Base-by-base conservation (phyloP, 805 yeast species). In the Kodamaea restingae region DNA sequence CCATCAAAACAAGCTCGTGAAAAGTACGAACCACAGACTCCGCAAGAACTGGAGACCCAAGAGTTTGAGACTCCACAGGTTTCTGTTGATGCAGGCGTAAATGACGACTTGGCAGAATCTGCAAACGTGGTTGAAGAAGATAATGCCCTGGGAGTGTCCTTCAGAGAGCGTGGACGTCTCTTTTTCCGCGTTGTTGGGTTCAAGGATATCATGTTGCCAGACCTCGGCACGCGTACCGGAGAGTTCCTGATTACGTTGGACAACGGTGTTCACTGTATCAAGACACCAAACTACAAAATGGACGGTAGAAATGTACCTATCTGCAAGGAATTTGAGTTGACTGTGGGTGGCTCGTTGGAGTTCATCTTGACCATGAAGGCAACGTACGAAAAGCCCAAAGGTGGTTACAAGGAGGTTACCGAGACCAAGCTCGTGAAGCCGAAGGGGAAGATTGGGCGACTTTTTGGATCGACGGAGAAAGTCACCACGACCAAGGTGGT, bases 261-360 rank as follows among this genome's bases (percentile, higher is more conserved):
- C 56, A 88, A 88, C 55, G 95, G 95, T 4, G 77, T 79, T 27
- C 95, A 88, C 54, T 75, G 86, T 42, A 74, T 86, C 35, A 75
- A 80, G 26, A 87, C 95, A 0, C 75, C 80, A 7, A 69, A 73
- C 58, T 71, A 73, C 49, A 50, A 52, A 17, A 47, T 75, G 39
- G 49, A 54, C 3, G 38, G 52, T n/a, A 47, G 56, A 14, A 50
- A 51, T 22, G 60, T 71, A 25, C 43, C 61, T 8, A 62, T 86
- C 38, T 73, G 73, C 35, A 87, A 84, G 52, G 96, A 90, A 53
- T 87, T 87, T 56, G 96, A 88, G 58, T 64, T 83, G 46, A 69
- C 81, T 3, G 83, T 83, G 18, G 78, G 75, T 14, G 77, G 73
- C 12, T 63, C 72, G 3, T 67, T 83, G 18, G 84, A 83, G 45